Percentiles rank a stretch among this genome's conserved stretches.
Conservation (phyloP, 169 alveolate species). For the Plasmodium gonderi region DNA sequence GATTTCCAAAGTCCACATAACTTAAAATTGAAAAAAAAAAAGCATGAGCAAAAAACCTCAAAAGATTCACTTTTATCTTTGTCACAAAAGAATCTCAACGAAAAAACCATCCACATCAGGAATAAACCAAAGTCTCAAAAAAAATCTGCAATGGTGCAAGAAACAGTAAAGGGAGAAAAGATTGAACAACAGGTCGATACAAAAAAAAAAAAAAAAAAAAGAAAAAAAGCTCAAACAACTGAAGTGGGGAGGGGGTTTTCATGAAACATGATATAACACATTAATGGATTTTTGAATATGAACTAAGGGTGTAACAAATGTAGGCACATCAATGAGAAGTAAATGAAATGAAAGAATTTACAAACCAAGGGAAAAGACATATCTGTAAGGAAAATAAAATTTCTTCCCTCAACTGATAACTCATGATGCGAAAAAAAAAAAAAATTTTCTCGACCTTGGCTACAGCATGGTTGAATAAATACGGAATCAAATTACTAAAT, state of each 20-base stretch:
- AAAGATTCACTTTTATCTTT: not conserved
- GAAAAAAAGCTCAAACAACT: too few relatives aligned
- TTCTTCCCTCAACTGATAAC: not conserved
- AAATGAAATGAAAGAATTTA: not conserved
- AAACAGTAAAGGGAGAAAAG: not conserved
- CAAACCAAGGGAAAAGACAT: not conserved
- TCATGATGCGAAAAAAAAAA: not conserved
- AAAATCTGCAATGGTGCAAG: not conserved
- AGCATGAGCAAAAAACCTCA: not conserved
- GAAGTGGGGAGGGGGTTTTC: too few relatives aligned
- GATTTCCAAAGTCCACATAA: not conserved
- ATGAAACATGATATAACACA: too few relatives aligned
- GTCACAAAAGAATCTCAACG: not conserved
- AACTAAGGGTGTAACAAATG: too few relatives aligned
- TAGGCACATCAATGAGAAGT: too few relatives aligned
- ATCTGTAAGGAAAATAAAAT: not conserved
- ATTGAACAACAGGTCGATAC: not conserved
- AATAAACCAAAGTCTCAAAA: not conserved
- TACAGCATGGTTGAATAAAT: not conserved
- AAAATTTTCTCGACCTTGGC: slow-evolving; percentile 7
- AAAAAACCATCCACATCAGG: not conserved
- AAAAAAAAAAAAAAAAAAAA: not conserved
- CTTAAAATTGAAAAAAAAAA: slow-evolving; percentile 24
- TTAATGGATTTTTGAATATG: too few relatives aligned
- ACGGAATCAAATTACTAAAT: not conserved